A percentile compares a stretch with the other conserved stretches of the same genome.
Conservation (phyloP, 768 basidiomycete genomes). For the Nevesoporus exiguus region DNA sequence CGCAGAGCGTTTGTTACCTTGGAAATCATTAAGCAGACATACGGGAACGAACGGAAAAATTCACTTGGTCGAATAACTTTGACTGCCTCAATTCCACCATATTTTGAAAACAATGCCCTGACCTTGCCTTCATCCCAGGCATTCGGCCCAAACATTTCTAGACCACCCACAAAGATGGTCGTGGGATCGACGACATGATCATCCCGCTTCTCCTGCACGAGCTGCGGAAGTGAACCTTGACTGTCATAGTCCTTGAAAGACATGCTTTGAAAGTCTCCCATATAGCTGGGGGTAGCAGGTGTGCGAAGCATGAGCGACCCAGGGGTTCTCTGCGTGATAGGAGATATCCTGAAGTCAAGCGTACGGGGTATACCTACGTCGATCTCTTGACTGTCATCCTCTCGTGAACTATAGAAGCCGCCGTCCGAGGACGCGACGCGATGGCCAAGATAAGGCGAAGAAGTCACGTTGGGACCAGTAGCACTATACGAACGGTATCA, state of each 20-base stretch:
- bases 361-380: conserved; percentile 37
- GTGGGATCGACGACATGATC: conserved; percentile 56
- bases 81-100: conserved; percentile 61
- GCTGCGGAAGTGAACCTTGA: conserved; percentile 16
- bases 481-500: conserved; percentile 14
- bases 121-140: conserved; percentile 72
- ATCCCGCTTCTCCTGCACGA: conserved; percentile 25
- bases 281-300: conserved; percentile 40
- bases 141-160: conserved; percentile 58
- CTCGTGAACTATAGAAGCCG: conserved; percentile 7
- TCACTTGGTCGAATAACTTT: conserved; percentile 67
- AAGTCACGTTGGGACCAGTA: conserved; percentile 4
- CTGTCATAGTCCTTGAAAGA: conserved; percentile 23
- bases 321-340: conserved; percentile 49
- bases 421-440: conserved; percentile 20
- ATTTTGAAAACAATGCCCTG: conserved; percentile 54
- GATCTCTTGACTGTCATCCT: conserved; percentile 36
- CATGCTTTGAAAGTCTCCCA: conserved; percentile 33
- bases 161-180: conserved; percentile 74
- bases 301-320: conserved; percentile 48
- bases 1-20: conserved; percentile 62
- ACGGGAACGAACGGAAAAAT: conserved; percentile 3
- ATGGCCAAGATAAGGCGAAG: conserved; percentile 13
- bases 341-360: conserved; percentile 45
- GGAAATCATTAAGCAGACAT: background rate